Conservation (phyloP, 1,284 basidiomycete genomes). For the Heterobasidion irregulare region DNA sequence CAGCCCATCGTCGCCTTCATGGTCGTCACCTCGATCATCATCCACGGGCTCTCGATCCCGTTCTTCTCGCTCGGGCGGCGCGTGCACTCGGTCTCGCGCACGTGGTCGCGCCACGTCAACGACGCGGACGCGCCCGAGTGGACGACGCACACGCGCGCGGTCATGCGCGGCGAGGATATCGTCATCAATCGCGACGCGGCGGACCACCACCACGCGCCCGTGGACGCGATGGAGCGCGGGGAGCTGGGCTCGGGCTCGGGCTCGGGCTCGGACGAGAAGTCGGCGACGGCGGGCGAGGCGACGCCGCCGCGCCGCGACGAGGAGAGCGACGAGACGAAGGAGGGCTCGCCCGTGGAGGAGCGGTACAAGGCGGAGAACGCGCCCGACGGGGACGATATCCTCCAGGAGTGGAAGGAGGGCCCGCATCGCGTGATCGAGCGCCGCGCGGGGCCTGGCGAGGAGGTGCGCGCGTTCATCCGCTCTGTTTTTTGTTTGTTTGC, state of each 20-base stretch:
- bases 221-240: constrained; percentile 38
- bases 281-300: constrained; percentile 6
- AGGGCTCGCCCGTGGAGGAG: constrained; percentile 15
- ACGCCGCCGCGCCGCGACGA: constrained; percentile 5
- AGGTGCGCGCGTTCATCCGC: constrained; percentile 34
- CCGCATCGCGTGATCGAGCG: constrained; percentile 60
- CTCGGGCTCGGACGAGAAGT: neutral
- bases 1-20: constrained; percentile 90
- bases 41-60: constrained; percentile 89
- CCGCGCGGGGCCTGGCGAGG: constrained; percentile 45
- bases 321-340: constrained; percentile 11
- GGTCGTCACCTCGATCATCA: constrained; percentile 80
- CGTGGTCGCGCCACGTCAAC: constrained; percentile 52
- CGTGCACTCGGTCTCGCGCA: constrained; percentile 83
- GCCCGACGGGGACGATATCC: constrained; percentile 34
- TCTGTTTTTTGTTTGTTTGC: constrained; percentile 3
- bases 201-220: no score
- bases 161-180: constrained; percentile 63
- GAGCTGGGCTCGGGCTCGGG: constrained; percentile 17
- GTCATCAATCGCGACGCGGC: constrained; percentile 71
- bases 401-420: constrained; percentile 65
- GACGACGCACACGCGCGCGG: constrained; percentile 69
- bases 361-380: constrained; percentile 23
- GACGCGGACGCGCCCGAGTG: constrained; percentile 40
- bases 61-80: constrained; percentile 86